Evolutionary conservation across 225 moss, liverwort and hornwort species (phyloP).

Genomic region (Marchantia polymorpha): DNA sequence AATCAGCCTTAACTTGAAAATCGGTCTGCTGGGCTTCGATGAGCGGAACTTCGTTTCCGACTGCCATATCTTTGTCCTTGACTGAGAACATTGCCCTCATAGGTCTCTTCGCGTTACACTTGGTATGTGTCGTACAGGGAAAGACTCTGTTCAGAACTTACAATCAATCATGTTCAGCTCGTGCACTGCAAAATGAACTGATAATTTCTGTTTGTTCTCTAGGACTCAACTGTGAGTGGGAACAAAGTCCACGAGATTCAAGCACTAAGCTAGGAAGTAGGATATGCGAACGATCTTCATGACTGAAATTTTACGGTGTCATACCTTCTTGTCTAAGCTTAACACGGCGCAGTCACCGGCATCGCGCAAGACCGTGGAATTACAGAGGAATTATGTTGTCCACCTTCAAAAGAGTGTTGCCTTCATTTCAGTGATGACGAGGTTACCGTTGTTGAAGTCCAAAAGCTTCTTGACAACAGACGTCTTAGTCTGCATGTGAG

Average conservation of each 20-base stretch:
- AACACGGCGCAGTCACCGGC: background rate
- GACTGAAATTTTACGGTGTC: no score
- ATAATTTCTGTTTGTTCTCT: no score
- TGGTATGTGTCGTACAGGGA: background rate
- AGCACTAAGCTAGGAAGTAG: no score
- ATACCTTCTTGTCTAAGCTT: background rate
- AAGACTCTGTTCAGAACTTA: background rate
- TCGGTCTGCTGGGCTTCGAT: background rate
- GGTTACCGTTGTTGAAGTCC: slow-evolving; percentile 18
- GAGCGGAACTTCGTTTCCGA: background rate
- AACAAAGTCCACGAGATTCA: no score
- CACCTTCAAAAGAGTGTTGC: slow-evolving; percentile 24
- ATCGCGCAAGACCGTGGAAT: slow-evolving; percentile 25
- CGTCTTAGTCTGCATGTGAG: background rate
- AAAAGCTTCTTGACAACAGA: slow-evolving; percentile 13
- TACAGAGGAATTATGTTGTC: background rate
- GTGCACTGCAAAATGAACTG: no score
- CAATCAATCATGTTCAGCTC: no score
- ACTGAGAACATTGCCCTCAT: background rate
- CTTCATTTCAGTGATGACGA: slow-evolving; percentile 24
- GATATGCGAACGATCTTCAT: no score
- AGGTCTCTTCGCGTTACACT: background rate
- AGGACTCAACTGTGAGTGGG: no score
- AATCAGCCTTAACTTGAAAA: slow-evolving; percentile 26
- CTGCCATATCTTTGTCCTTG: background rate